Evolutionary conservation across 768 basidiomycete genomes (phyloP).

Genomic region (Hirschioporus abietinus): DNA sequence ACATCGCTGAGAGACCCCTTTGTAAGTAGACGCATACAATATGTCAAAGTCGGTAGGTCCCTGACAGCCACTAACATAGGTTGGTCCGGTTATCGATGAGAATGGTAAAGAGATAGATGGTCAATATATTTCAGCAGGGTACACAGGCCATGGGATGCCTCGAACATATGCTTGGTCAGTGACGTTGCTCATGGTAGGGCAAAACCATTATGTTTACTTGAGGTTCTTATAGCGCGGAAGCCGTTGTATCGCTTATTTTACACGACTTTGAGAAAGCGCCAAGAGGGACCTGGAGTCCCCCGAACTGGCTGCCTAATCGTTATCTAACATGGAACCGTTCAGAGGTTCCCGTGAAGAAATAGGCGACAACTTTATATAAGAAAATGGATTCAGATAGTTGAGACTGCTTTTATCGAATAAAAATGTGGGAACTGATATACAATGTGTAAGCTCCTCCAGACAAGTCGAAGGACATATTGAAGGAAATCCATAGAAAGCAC

Average conservation of each 20-base stretch:
- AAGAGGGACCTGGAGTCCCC: slow-evolving; percentile 41
- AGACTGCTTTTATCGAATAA: too few relatives aligned
- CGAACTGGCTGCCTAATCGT: slow-evolving; percentile 56
- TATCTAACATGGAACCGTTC: slow-evolving; percentile 26
- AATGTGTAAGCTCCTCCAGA: background rate
- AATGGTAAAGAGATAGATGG: slow-evolving; percentile 31
- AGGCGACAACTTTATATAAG: too few relatives aligned
- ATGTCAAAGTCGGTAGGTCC: background rate
- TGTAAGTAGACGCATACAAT: slow-evolving; percentile 35
- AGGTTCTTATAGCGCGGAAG: slow-evolving; percentile 47
- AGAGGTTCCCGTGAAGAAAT: background rate
- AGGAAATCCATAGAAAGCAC: background rate
- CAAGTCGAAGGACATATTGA: background rate
- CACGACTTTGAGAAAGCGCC: slow-evolving; percentile 31
- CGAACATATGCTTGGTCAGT: slow-evolving; percentile 65
- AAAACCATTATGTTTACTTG: slow-evolving; percentile 2
- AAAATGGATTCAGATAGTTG: too few relatives aligned
- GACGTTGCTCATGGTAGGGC: background rate
- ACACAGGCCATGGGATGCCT: slow-evolving; percentile 78
- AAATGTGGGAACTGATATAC: too few relatives aligned
- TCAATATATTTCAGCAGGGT: slow-evolving; percentile 71
- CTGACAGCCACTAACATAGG: slow-evolving; percentile 31
- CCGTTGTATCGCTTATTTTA: slow-evolving; percentile 51
- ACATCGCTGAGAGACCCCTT: slow-evolving; percentile 60
- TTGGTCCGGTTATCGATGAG: slow-evolving; percentile 49